A percentile compares a stretch with the other conserved stretches of the same genome.
Evolutionary conservation across 306 rosid species (phyloP).

Genomic region (Castanea sativa): DNA sequence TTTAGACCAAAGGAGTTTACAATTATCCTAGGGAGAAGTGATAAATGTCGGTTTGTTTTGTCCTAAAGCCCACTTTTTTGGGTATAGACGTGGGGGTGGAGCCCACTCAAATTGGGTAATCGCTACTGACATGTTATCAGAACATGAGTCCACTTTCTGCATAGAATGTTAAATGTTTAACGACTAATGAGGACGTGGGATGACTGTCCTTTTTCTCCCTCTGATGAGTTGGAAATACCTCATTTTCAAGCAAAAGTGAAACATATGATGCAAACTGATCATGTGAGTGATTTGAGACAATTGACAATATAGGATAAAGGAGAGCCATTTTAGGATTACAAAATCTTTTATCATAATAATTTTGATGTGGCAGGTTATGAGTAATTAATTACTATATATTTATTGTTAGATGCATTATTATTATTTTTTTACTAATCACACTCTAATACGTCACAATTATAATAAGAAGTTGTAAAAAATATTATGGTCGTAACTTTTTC

Average conservation of each 20-base stretch:
- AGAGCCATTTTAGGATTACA: rapidly evolving
- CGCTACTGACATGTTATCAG: background rate
- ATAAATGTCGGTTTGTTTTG: conserved; percentile 29
- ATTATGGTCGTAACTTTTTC: no score
- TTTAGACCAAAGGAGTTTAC: background rate
- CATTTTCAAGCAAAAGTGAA: no score
- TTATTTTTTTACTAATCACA: no score
- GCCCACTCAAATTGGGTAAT: background rate
- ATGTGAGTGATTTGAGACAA: no score
- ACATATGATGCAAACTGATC: no score
- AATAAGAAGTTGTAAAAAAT: no score
- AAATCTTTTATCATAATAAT: no score
- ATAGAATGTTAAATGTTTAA: background rate
- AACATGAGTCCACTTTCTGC: background rate
- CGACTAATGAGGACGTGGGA: background rate
- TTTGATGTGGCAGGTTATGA: rapidly evolving
- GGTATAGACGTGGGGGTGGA: background rate
- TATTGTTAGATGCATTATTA: no score
- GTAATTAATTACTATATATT: rapidly evolving
- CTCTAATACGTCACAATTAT: no score
- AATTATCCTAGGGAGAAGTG: conserved; percentile 6
- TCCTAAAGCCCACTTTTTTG: background rate
- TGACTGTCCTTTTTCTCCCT: no score
- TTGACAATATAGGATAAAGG: no score
- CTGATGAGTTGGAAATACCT: no score